These are phyloP conservation scores for Penicillium sp. DNA, from an alignment of 2,329 filamentous ascomycete species.

Conservation along the genomic window DNA sequence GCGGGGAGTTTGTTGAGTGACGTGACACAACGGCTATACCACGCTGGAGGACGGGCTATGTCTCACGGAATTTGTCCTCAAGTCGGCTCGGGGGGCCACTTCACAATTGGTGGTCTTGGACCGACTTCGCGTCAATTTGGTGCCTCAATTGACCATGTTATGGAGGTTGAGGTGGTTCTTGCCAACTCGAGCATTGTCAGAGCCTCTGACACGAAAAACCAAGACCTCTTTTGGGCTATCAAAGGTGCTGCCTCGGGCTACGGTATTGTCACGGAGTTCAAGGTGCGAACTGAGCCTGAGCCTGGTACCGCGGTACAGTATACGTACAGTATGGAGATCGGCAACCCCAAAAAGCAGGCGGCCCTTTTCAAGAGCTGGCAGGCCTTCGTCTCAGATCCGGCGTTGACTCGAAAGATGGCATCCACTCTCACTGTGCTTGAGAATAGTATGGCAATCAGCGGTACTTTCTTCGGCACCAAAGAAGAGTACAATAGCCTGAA, in stretches of 20 bases:
- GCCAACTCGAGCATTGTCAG: constrained; percentile 37
- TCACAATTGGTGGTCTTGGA: constrained; percentile 37
- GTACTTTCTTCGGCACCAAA: background rate
- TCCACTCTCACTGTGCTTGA: background rate
- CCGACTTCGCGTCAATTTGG: constrained; percentile 49
- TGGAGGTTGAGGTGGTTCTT: constrained; percentile 48
- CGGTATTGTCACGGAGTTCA: constrained; percentile 41
- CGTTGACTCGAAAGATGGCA: background rate
- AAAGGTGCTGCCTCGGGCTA: constrained; percentile 38
- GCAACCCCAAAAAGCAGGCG: constrained; percentile 19
- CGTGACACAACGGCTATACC: constrained; percentile 23
- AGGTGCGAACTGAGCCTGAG: constrained; percentile 35
- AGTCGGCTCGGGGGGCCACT: constrained; percentile 38
- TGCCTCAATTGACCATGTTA: constrained; percentile 50
- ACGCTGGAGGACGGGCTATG: constrained; percentile 30
- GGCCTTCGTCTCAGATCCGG: background rate
- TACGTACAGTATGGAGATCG: constrained; percentile 53
- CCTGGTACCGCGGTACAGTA: constrained; percentile 53
- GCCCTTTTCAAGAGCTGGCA: background rate
- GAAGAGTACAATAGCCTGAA: background rate
- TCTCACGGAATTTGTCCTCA: constrained; percentile 36
- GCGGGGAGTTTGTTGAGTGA: constrained; percentile 30
- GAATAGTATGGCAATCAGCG: background rate
- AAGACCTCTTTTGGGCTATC: constrained; percentile 37
- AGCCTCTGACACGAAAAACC: constrained; percentile 28